Conservation (phyloP, 345 rosid genomes). For the Eucalyptus sp. region DNA sequence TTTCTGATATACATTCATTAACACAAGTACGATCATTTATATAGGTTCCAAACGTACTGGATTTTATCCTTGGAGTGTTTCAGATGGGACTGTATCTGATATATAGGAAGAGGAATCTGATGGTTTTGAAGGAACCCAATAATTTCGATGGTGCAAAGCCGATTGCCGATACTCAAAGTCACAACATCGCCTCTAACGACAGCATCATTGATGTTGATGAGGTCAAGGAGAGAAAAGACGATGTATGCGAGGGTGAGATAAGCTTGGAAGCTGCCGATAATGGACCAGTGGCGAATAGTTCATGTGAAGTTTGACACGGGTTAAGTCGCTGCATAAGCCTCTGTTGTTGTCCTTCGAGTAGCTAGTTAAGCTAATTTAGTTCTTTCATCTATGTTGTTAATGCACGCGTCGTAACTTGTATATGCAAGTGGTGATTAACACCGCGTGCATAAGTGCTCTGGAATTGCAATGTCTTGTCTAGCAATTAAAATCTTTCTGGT, state of each 20-base stretch:
- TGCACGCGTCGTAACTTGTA: not conserved
- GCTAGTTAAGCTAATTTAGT: not conserved
- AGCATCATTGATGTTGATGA: not conserved
- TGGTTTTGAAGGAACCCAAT: not conserved
- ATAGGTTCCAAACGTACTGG: constrained; percentile 25
- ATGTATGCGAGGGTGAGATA: not conserved
- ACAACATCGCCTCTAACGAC: not conserved
- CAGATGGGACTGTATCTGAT: constrained; percentile 9
- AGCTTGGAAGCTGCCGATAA: not conserved
- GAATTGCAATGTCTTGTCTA: not conserved
- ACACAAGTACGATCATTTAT: too few species aligned
- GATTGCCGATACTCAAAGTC: not conserved
- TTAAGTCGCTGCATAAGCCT: not conserved
- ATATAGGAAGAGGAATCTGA: not conserved
- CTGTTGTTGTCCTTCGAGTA: not conserved
- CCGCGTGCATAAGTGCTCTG: not conserved
- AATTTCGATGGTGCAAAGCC: not conserved
- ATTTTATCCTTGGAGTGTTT: constrained; percentile 18
- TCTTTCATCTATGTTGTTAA: not conserved
- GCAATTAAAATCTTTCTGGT: not conserved
- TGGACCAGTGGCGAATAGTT: not conserved
- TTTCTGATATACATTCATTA: not conserved
- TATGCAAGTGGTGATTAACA: not conserved
- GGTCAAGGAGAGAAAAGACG: not conserved
- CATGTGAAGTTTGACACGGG: not conserved